Evolutionary conservation across 148 eudicot species (phyloP), one percentile per base, ranked within the genome.

Genomic region (Chenopodium suecicum): DNA sequence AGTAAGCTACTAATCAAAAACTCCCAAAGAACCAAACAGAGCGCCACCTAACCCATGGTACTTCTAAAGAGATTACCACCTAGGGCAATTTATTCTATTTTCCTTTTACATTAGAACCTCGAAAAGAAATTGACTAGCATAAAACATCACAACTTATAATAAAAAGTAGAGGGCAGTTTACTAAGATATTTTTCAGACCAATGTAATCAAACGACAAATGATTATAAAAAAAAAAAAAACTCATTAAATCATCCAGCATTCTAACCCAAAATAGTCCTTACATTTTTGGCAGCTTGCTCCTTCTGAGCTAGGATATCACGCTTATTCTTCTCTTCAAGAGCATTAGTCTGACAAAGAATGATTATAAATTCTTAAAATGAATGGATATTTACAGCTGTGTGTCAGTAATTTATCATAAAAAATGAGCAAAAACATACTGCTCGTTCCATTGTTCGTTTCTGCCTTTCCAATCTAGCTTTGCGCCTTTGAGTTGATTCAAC

Each of bases 241-340:
- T 34, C 41, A 34, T 34, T 34, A 34, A 34, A 34, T 6, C 41
- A 34, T 34, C 41, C 41, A 34, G 41, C 41, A 41, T 79, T 76
- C 52, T 4, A 4, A 73, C 69, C 16, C 72, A 47, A 80, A 74
- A n/a, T 50, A 71, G 50, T 63, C 2, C 85, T 87, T 87, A 97
- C 99, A 84, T 89, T 90, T 92, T 90, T 90, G 87, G 95, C 94
- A 64, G 98, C 92, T 89, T 94, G 91, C 91, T 97, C 99, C 75
- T 86, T 92, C 86, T 92, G 95, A 75, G 89, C 98, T 82, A 87
- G 88, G 86, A 89, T 81, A 80, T 97, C 99, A 20, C 95, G 97
- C 89, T 77, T 89, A 82, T 91, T 94, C 89, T 94, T 94, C 89
- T 97, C 99, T 81, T 91, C 99, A 50, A 96, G 97, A 69, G 95